These are phyloP conservation scores for Nidularia sp. DNA, from an alignment of 768 basidiomycete genomes.

Conservation along the genomic window DNA sequence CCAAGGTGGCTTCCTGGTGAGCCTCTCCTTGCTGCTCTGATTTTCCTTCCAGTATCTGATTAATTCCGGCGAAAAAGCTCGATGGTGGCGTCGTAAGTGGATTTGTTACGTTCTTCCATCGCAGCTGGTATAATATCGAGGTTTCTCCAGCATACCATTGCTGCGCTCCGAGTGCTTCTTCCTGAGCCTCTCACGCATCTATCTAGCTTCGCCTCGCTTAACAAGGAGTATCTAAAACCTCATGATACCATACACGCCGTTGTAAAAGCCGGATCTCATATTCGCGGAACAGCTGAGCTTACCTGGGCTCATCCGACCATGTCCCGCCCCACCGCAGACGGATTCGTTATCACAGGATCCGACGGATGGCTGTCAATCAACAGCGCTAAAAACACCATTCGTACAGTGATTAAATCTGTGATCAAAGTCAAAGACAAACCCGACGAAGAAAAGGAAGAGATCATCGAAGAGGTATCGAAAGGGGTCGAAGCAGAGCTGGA, in stretches of 20 bases:
- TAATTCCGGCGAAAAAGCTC: constrained; percentile 34
- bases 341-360: constrained; percentile 55
- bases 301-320: constrained; percentile 56
- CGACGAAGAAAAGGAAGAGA: constrained; percentile 33
- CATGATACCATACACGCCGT: constrained; percentile 73
- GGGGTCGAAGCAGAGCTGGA: constrained; percentile 57
- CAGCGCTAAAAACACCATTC: constrained; percentile 22
- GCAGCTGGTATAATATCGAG: background rate
- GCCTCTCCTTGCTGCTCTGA: constrained; percentile 14
- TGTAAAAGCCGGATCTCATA: constrained; percentile 37
- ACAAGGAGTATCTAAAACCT: constrained; percentile 68
- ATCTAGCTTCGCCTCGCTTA: constrained; percentile 63
- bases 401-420: constrained; percentile 34
- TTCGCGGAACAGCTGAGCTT: constrained; percentile 59
- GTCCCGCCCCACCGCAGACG: constrained; percentile 29
- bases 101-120: background rate
- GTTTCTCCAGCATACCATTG: constrained; percentile 36
- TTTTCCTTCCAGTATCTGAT: constrained; percentile 1
- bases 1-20: constrained; percentile 79
- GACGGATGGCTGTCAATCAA: constrained; percentile 56
- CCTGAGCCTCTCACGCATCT: constrained; percentile 49
- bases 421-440: constrained; percentile 29
- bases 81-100: constrained; percentile 73
- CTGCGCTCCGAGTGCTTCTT: constrained; percentile 59
- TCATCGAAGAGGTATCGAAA: constrained; percentile 40